Conservation (phyloP, 441 rosid species). For the Syzygium malaccense region DNA sequence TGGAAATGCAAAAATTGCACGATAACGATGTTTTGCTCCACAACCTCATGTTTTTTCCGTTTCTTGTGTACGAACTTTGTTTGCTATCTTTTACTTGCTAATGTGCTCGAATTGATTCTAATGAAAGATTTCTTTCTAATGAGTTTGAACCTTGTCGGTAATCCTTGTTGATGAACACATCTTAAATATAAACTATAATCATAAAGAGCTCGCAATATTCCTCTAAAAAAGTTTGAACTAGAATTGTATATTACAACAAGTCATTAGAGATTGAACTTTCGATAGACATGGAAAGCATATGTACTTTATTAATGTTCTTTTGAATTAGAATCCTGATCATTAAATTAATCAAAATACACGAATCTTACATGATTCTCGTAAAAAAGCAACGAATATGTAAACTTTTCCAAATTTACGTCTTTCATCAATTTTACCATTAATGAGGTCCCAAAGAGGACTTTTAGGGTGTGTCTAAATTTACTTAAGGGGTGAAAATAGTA, state of each 20-base stretch:
- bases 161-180: neutral
- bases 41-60: neutral
- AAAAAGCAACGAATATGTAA: neutral
- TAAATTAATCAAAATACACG: neutral
- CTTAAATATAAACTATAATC: neutral
- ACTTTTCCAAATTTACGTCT: neutral
- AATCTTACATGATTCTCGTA: neutral
- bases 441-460: neutral
- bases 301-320: neutral
- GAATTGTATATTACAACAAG: neutral
- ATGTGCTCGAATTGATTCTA: neutral
- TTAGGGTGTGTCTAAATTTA: neutral
- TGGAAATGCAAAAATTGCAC: neutral
- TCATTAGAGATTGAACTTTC: neutral
- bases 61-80: neutral
- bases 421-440: neutral
- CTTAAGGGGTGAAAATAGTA: neutral
- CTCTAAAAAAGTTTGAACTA: neutral
- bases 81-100: neutral
- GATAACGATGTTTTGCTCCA: neutral
- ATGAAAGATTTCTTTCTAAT: neutral
- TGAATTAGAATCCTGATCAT: neutral
- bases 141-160: neutral
- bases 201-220: neutral
- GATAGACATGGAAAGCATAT: neutral